These are phyloP conservation scores for Rhizopogon rudus DNA, from an alignment of 768 basidiomycete species.

Conservation along the genomic window DNA sequence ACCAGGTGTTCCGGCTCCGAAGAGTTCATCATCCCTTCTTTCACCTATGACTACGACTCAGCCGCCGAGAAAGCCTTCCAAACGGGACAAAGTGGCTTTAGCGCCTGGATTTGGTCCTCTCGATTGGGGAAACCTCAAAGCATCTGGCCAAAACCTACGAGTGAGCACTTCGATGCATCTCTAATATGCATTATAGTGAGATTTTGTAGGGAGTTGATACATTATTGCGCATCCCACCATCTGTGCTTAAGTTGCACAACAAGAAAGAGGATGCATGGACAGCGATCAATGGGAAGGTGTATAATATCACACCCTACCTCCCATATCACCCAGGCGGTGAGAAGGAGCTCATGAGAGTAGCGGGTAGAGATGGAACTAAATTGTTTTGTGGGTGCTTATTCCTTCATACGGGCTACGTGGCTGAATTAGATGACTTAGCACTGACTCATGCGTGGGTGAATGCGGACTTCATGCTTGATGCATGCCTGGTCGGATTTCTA, in stretches of 20 bases:
- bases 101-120: conserved; percentile 88
- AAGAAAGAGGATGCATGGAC: conserved; percentile 90
- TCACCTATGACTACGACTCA: conserved; percentile 62
- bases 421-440: conserved; percentile 39
- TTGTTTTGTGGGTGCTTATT: conserved; percentile 69
- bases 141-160: conserved; percentile 73
- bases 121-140: conserved; percentile 90
- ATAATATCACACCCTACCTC: conserved; percentile 92
- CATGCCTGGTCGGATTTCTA: conserved; percentile 88
- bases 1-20: conserved; percentile 24
- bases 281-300: conserved; percentile 88
- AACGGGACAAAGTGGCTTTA: conserved; percentile 76
- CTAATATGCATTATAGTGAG: not conserved
- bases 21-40: conserved; percentile 39
- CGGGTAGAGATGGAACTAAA: conserved; percentile 92
- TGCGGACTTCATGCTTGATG: conserved; percentile 92
- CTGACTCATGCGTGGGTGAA: conserved; percentile 96
- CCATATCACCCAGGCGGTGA: conserved; percentile 93
- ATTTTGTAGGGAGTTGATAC: conserved; percentile 60
- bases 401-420: not conserved
- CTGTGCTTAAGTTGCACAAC: conserved; percentile 75
- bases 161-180: conserved; percentile 35
- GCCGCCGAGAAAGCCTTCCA: conserved; percentile 52
- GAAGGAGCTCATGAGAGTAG: conserved; percentile 90
- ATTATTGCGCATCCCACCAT: conserved; percentile 67